Evolutionary conservation across 2,329 filamentous ascomycete species (phyloP), one percentile per base, ranked within the genome.

Genomic region (Claviceps sp.): DNA sequence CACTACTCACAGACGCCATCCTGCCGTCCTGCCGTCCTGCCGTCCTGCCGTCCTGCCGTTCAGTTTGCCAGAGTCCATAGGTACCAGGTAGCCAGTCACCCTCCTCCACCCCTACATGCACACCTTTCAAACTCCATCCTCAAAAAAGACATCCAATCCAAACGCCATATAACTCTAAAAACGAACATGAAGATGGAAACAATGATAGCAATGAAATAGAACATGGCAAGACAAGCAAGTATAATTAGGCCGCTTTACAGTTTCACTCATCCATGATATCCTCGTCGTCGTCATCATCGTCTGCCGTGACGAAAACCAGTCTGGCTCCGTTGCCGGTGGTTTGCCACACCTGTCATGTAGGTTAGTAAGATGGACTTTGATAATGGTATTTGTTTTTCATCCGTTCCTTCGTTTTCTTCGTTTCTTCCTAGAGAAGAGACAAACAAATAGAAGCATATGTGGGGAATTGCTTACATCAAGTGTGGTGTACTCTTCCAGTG

Each of bases 401-500:
- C 14, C 5, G 5, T 37, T 18, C 4, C 18, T 37, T 16, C 14
- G 3, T 14, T 8, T 16, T 14, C 24, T 26, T n/a, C 4, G 26
- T 30, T 2, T 20, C 38, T 4, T n/a, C 16, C 16, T n/a, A 11
- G 30, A 3, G 9, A 34, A 34, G 9, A 9, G 30, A 11, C 30
- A 34, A 34, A 34, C 1, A 34, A 11, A 16, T 45, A 5, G 24
- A 26, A 26, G 13, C 26, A 26, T 50, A 8, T 47, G 22, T 37
- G 8, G 34, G 16, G 34, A 30, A n/a, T n/a, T 18, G 43, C 90
- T 88, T 74, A 97, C 93, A 73, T 95, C 86, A 55, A 95, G 72
- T 58, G 79, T 74, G 2, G 87, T 84, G 69, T 98, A 97, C 72
- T 95, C 91, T 56, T 95, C 85, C 64, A 98, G 76, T 20, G 90